phyloP scores from a whole-genome alignment of 345 rosid species.

The Lepidium africanum region DNA sequence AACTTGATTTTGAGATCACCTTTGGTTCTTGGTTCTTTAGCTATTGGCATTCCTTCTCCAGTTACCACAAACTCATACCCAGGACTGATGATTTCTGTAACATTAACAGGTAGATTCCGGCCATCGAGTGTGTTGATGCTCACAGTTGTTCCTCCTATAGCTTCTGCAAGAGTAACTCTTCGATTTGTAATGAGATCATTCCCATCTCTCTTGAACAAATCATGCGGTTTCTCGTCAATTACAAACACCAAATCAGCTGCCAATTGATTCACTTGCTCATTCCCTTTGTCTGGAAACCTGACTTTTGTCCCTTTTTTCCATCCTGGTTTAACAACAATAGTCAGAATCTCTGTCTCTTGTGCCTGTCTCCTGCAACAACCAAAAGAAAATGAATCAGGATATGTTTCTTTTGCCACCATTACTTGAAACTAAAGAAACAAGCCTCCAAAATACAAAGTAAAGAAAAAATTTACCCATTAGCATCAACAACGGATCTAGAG shows the following conservation, averaged over 20 bases:
- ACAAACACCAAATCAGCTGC: constrained; percentile 89
- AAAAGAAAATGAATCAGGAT: not conserved
- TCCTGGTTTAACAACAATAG: constrained; percentile 88
- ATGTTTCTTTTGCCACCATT: not conserved
- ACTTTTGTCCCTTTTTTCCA: constrained; percentile 98
- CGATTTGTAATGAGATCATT: constrained; percentile 63
- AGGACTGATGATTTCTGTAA: constrained; percentile 64
- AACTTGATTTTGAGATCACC: constrained; percentile 75
- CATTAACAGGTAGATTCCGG: constrained; percentile 48
- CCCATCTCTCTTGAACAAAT: constrained; percentile 64
- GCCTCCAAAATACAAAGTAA: not conserved
- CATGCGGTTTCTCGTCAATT: constrained; percentile 81
- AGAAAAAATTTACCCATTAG: constrained; percentile 43
- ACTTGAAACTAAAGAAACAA: not conserved
- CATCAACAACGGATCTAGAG: constrained; percentile 72
- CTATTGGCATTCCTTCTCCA: constrained; percentile 88
- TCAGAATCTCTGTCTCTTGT: constrained; percentile 73
- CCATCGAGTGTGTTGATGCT: constrained; percentile 59
- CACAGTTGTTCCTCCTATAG: constrained; percentile 78
- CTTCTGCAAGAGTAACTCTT: constrained; percentile 63
- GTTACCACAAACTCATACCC: constrained; percentile 75
- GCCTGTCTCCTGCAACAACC: constrained; percentile 47
- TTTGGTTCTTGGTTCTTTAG: constrained; percentile 66
- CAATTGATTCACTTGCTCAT: constrained; percentile 77
- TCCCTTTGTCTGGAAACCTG: constrained; percentile 89